Conservation (phyloP, 148 eudicot genomes). For the Chenopodium quinoa region DNA sequence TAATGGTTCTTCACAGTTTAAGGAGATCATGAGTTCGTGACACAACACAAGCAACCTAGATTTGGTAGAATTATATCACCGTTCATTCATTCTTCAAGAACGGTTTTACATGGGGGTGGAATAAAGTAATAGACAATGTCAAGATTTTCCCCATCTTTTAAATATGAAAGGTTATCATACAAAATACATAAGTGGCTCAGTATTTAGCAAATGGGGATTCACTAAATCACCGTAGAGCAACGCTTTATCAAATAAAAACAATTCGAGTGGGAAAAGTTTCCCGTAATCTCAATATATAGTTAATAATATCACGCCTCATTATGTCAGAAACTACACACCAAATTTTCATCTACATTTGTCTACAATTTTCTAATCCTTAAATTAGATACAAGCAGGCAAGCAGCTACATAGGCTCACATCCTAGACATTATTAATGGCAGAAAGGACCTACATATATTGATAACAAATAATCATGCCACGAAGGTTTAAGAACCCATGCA, state of each 20-base stretch:
- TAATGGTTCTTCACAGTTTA: neutral
- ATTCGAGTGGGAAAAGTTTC: neutral
- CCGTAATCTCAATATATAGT: neutral
- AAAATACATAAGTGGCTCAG: neutral
- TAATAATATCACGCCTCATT: neutral
- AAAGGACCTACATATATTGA: neutral
- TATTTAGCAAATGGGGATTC: neutral
- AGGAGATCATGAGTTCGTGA: neutral
- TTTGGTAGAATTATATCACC: neutral
- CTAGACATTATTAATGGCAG: neutral
- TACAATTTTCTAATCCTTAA: neutral
- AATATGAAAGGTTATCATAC: too few relatives aligned
- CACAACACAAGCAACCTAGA: neutral
- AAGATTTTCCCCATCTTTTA: neutral
- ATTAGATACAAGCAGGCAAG: neutral
- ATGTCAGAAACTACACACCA: neutral
- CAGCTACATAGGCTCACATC: neutral
- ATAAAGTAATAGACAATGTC: neutral
- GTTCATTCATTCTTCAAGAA: neutral
- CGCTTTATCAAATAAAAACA: neutral
- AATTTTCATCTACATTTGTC: neutral
- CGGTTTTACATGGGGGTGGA: neutral
- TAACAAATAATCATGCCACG: neutral
- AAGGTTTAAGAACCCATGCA: slow-evolving; percentile 28
- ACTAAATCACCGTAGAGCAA: neutral